These are phyloP conservation scores for Yamadazyma sp. DNA, from an alignment of 1,139 yeast species.

Conservation along the genomic window DNA sequence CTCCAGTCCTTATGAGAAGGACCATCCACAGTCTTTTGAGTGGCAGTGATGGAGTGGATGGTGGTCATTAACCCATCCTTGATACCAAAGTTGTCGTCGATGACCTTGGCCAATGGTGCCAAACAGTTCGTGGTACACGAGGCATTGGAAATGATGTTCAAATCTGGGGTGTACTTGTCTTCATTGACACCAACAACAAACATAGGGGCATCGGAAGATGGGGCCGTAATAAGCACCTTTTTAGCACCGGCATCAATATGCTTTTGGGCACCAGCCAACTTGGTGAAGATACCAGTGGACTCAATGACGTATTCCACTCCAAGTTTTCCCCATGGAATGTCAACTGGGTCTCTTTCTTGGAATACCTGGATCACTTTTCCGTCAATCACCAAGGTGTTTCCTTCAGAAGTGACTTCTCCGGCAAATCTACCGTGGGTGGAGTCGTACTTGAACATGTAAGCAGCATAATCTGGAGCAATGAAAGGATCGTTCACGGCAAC, in stretches of 20 bases:
- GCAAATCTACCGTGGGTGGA: slow-evolving; percentile 71
- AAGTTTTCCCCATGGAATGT: slow-evolving; percentile 70
- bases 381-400: slow-evolving; percentile 51
- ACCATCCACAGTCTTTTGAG: slow-evolving; percentile 82
- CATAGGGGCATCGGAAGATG: slow-evolving; percentile 79
- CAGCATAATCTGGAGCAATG: slow-evolving; percentile 70
- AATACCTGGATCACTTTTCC: slow-evolving; percentile 60
- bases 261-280: slow-evolving; percentile 63
- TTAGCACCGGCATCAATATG: slow-evolving; percentile 78
- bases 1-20: slow-evolving; percentile 87
- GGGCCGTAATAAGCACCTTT: slow-evolving; percentile 79
- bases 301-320: slow-evolving; percentile 72
- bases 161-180: slow-evolving; percentile 61
- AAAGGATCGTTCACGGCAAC: slow-evolving; percentile 77
- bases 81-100: slow-evolving; percentile 68
- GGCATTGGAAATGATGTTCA: slow-evolving; percentile 69
- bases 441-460: slow-evolving; percentile 80
- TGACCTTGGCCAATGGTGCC: slow-evolving; percentile 76
- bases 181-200: slow-evolving; percentile 75
- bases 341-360: slow-evolving; percentile 70
- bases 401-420: slow-evolving; percentile 58
- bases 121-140: slow-evolving; percentile 82
- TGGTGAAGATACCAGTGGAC: slow-evolving; percentile 81
- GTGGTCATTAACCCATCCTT: slow-evolving; percentile 82
- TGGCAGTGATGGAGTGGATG: slow-evolving; percentile 77